phyloP scores from a whole-genome alignment of 192 early-diverging fungal genomes.

The Coemansia sp. region DNA sequence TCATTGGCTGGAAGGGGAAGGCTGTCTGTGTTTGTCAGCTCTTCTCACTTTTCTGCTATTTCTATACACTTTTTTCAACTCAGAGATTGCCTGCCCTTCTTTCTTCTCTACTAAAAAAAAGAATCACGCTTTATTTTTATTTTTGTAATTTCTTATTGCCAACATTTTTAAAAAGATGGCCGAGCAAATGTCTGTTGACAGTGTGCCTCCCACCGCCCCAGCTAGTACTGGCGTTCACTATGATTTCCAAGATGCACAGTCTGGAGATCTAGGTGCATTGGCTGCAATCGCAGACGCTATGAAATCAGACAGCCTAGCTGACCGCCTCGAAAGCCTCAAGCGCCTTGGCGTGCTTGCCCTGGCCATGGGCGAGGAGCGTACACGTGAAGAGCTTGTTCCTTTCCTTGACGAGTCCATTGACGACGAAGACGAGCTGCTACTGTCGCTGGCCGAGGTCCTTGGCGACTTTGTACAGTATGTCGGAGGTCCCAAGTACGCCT shows the following conservation, averaged over 20 bases:
- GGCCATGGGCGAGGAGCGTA: slow-evolving; percentile 92
- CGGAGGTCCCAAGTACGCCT: slow-evolving; percentile 86
- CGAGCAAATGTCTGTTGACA: slow-evolving; percentile 58
- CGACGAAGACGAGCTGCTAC: slow-evolving; percentile 97
- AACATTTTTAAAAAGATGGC: slow-evolving; percentile 29
- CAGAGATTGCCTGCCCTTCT: not conserved
- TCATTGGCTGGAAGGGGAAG: not conserved
- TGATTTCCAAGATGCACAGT: slow-evolving; percentile 54
- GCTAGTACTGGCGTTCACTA: slow-evolving; percentile 25
- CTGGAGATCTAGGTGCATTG: slow-evolving; percentile 49
- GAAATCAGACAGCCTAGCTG: slow-evolving; percentile 56
- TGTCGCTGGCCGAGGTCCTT: slow-evolving; percentile 92
- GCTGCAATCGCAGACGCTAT: slow-evolving; percentile 57
- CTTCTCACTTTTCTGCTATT: not conserved
- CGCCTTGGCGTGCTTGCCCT: slow-evolving; percentile 64
- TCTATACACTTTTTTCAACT: not conserved
- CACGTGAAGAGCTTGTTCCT: slow-evolving; percentile 94
- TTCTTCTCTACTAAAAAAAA: not conserved
- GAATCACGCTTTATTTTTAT: not conserved
- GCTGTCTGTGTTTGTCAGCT: not conserved
- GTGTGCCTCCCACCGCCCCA: slow-evolving; percentile 30
- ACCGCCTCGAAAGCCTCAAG: slow-evolving; percentile 58
- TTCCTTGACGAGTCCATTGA: slow-evolving; percentile 99
- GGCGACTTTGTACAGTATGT: slow-evolving; percentile 91
- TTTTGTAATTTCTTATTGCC: not conserved